A percentile compares a stretch with the other conserved stretches of the same genome.
Conservation (phyloP, 768 basidiomycete genomes). For the Sarcomyxa edulis region DNA sequence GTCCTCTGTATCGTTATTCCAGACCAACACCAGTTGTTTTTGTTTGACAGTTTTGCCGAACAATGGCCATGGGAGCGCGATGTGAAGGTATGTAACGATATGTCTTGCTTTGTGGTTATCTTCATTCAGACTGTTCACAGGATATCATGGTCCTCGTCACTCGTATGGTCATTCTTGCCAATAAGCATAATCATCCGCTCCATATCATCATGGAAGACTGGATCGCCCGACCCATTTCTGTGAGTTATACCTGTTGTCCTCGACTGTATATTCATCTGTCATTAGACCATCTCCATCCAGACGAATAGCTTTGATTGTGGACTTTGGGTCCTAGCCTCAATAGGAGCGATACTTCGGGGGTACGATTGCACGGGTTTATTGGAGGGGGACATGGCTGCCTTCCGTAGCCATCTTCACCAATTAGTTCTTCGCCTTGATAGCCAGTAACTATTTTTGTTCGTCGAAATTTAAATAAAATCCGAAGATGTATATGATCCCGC, state of each 20-base stretch:
- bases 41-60: constrained; percentile 27
- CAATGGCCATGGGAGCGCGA: constrained; percentile 7
- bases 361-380: constrained; percentile 1
- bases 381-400: not conserved
- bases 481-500: too few species aligned
- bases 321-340: constrained; percentile 13
- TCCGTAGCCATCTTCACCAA: not conserved
- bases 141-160: constrained; percentile 10
- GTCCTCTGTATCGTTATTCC: constrained; percentile 21
- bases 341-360: constrained; percentile 8
- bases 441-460: too few species aligned
- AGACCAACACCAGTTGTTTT: constrained; percentile 7
- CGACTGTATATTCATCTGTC: not conserved
- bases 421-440: not conserved
- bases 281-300: too few species aligned
- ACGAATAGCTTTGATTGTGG: constrained; percentile 13
- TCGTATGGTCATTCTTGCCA: constrained; percentile 9
- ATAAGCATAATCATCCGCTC: constrained; percentile 2
- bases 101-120: not conserved
- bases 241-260: not conserved
- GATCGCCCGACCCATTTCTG: constrained; percentile 8
- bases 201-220: constrained; percentile 10
- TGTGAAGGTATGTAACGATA: constrained; percentile 7
- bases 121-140: constrained; percentile 1
- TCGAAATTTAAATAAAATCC: too few species aligned